Evolutionary conservation across 208 protist species (phyloP).

Genomic region (Trypanosoma mega): DNA sequence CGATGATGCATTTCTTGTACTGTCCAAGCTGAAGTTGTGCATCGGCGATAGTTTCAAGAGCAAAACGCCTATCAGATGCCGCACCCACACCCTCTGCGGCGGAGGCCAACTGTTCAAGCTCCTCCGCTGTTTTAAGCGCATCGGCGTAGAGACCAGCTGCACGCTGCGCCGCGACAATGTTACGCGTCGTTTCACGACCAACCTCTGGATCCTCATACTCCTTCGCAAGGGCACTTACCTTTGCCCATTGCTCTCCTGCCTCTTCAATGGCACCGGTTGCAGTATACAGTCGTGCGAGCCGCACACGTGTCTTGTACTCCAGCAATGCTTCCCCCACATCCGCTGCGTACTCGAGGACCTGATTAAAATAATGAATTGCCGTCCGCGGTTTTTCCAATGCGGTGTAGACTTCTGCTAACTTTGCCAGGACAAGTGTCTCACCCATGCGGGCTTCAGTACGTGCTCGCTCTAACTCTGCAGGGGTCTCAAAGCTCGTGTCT

Average conservation of each 20-base stretch:
- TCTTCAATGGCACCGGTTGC: slow-evolving; percentile 35
- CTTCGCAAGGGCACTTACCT: slow-evolving; percentile 76
- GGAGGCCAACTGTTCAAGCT: slow-evolving; percentile 61
- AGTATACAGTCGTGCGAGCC: slow-evolving; percentile 77
- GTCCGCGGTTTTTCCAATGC: slow-evolving; percentile 66
- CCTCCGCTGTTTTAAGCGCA: slow-evolving; percentile 66
- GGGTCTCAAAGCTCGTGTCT: not conserved
- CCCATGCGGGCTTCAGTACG: slow-evolving; percentile 47
- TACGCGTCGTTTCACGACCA: slow-evolving; percentile 81
- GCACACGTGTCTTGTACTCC: slow-evolving; percentile 74
- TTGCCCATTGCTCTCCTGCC: slow-evolving; percentile 67
- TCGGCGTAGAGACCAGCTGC: slow-evolving; percentile 63
- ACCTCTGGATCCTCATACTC: slow-evolving; percentile 85
- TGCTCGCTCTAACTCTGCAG: slow-evolving; percentile 7
- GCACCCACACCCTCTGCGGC: slow-evolving; percentile 69
- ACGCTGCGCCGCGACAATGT: slow-evolving; percentile 74
- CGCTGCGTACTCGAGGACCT: slow-evolving; percentile 69
- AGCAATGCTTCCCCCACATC: slow-evolving; percentile 69
- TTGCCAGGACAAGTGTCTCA: slow-evolving; percentile 67
- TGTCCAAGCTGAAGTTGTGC: slow-evolving; percentile 80
- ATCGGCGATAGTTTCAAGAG: slow-evolving; percentile 78
- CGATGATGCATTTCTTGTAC: slow-evolving; percentile 69
- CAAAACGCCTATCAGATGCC: slow-evolving; percentile 66
- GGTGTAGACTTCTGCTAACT: slow-evolving; percentile 75
- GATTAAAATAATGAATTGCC: slow-evolving; percentile 75